Base-by-base conservation (phyloP, 139 green algal genomes). In the Zygnema circumcarinatum region DNA sequence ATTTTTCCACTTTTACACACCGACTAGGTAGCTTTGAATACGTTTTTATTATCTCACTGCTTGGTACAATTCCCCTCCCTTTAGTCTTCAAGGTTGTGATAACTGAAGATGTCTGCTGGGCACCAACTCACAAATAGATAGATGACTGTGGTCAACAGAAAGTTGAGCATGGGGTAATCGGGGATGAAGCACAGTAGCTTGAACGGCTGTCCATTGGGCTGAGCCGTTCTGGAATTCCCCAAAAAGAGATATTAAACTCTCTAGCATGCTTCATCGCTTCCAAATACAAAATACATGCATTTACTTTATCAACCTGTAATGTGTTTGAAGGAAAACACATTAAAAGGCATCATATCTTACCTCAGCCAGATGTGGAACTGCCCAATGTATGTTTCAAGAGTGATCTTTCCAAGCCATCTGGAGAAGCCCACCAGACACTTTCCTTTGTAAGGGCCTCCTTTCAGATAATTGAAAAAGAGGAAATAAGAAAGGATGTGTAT, bases 361-460 rank as follows among this genome's bases (percentile, higher is more conserved):
- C 69, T 52, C 33, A 99, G 91, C 96, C 96, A 99, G 52, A 97
- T 97, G 93, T 98, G 96, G 90, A 98, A 99, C 91, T 98, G 96
- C 2, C 68, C 85, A 76, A 95, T 94, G 91, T 97, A 99, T 1
- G 96, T 99, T 91, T 99, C 96, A 79, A 99, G 93, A 0, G 96
- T 99, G 91, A 99, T 98, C 94, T 95, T 97, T 67, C 96, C 96
- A 85, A 98, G 94, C 95, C 95, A 98, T 82, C 95, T 87, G 78
- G 11, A 79, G 2, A 87, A 52, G 69, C n/a, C n/a, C n/a, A n/a
- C n/a, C n/a, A n/a, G n/a, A n/a, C 56, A 72, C 29, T 29, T n/a
- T n/a, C n/a, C n/a, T n/a, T n/a, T n/a, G n/a, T n/a, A n/a, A n/a
- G n/a, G n/a, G n/a, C n/a, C n/a, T 72, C 29, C 56, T 29, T n/a